These are phyloP conservation scores for Exophiala aquamarina DNA, from an alignment of 2,329 filamentous ascomycete species.

Conservation along the genomic window DNA sequence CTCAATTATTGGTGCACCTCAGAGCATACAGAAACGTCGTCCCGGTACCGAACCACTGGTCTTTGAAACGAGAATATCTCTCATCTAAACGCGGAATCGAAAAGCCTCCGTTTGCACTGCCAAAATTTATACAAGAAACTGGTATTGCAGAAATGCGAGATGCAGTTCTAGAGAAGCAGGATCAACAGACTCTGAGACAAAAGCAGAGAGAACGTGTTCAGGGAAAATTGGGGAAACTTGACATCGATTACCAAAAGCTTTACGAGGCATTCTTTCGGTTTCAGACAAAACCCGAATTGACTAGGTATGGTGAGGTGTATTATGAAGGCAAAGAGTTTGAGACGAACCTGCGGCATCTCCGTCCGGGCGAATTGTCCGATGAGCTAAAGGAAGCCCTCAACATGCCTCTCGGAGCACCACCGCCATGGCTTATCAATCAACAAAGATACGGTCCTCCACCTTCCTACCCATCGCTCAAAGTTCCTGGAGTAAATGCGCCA, in stretches of 20 bases:
- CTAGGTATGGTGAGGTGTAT: constrained; percentile 96
- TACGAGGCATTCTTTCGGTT: constrained; percentile 99
- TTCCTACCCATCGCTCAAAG: constrained; percentile 91
- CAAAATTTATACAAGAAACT: constrained; percentile 95
- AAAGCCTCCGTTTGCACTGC: constrained; percentile 87
- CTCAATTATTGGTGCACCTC: constrained; percentile 85
- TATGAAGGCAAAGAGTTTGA: constrained; percentile 99
- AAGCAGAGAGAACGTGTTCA: constrained; percentile 93
- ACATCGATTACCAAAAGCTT: constrained; percentile 97
- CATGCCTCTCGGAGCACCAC: constrained; percentile 88
- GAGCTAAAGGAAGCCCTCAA: constrained; percentile 88
- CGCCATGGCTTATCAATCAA: constrained; percentile 96
- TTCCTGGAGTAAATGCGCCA: constrained; percentile 90
- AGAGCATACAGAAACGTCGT: constrained; percentile 95
- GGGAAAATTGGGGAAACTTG: constrained; percentile 93
- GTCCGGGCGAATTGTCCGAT: constrained; percentile 86
- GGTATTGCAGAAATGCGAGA: constrained; percentile 98
- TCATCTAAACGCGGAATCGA: constrained; percentile 97
- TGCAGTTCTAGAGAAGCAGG: constrained; percentile 92
- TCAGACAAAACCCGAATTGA: constrained; percentile 92
- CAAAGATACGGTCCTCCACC: constrained; percentile 91
- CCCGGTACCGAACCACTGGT: constrained; percentile 92
- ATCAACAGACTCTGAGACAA: constrained; percentile 86
- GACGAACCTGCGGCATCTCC: constrained; percentile 86
- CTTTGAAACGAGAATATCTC: constrained; percentile 91